Conservation (phyloP, 495 filamentous ascomycete genomes). For the Podospora sp. region DNA sequence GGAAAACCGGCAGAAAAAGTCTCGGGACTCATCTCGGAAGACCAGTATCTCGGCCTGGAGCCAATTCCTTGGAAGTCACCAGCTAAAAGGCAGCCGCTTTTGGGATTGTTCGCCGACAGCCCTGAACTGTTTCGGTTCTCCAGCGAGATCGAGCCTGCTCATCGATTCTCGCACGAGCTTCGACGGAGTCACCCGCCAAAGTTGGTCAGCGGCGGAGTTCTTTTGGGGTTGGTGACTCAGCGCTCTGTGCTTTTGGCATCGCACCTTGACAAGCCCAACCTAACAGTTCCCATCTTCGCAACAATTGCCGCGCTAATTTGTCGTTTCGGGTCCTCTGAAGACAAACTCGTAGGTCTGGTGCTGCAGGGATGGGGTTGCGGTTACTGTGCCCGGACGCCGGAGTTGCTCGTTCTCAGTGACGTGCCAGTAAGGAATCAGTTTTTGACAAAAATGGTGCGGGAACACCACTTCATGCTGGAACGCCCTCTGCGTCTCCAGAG, state of each 20-base stretch:
- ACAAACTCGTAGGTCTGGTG: background rate
- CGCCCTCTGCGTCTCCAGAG: background rate
- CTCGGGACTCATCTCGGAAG: background rate
- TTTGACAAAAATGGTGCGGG: background rate
- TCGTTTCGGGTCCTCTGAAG: background rate
- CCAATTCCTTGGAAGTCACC: slow-evolving; percentile 9
- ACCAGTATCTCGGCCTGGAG: slow-evolving; percentile 1
- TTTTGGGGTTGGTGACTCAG: background rate
- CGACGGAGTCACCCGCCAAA: background rate
- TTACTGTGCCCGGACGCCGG: background rate
- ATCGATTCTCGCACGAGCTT: slow-evolving; percentile 10
- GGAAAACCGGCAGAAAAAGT: background rate
- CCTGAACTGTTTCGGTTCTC: slow-evolving; percentile 1
- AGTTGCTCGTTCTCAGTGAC: background rate
- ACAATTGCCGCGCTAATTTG: background rate
- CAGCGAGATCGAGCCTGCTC: slow-evolving; percentile 3
- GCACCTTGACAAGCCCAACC: background rate
- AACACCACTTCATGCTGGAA: background rate
- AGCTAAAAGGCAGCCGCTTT: background rate
- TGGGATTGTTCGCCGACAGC: slow-evolving; percentile 4
- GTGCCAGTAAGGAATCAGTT: background rate
- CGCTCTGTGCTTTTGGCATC: background rate
- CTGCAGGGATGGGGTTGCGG: slow-evolving; percentile 2
- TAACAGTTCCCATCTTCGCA: background rate
- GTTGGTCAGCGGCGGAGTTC: slow-evolving; percentile 6